A percentile compares a stretch with the other conserved stretches of the same genome.
Evolutionary conservation across 2,329 filamentous ascomycete genomes (phyloP).

Genomic region (Didymella keratinophila): DNA sequence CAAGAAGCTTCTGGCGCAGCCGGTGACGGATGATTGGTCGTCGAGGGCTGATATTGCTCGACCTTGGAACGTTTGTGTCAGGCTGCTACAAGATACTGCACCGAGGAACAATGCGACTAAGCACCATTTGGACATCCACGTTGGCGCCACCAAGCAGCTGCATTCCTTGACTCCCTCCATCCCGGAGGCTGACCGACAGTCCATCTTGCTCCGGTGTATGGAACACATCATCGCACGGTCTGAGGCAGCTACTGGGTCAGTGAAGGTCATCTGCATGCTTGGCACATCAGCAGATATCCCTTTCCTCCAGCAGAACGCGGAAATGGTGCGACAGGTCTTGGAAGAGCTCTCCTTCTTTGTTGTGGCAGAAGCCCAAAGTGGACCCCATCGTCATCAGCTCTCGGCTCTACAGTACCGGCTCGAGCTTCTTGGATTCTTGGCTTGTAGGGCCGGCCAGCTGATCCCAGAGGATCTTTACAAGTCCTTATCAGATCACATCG

Average conservation of each 20-base stretch:
- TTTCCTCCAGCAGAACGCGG: slow-evolving; percentile 38
- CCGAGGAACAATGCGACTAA: slow-evolving; percentile 62
- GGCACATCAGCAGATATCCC: slow-evolving; percentile 24
- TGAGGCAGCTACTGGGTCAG: slow-evolving; percentile 72
- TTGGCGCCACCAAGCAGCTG: slow-evolving; percentile 69
- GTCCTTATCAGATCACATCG: slow-evolving; percentile 75
- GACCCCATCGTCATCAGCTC: slow-evolving; percentile 21
- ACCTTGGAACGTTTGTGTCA: slow-evolving; percentile 66
- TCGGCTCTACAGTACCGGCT: slow-evolving; percentile 51
- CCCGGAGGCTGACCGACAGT: slow-evolving; percentile 64
- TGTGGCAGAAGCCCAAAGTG: slow-evolving; percentile 27
- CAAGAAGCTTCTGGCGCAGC: slow-evolving; percentile 27
- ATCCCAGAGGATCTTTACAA: slow-evolving; percentile 69
- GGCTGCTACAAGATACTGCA: slow-evolving; percentile 76
- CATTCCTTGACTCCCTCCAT: slow-evolving; percentile 66
- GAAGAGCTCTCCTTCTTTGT: slow-evolving; percentile 52
- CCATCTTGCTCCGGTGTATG: slow-evolving; percentile 72
- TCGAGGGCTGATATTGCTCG: slow-evolving; percentile 39
- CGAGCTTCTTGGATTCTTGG: slow-evolving; percentile 65
- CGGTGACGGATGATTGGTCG: slow-evolving; percentile 20
- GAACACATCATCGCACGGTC: slow-evolving; percentile 71
- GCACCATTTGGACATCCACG: slow-evolving; percentile 68
- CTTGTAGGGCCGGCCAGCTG: slow-evolving; percentile 67
- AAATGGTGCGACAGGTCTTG: slow-evolving; percentile 44
- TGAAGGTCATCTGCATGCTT: slow-evolving; percentile 64